Evolutionary conservation across 2,329 filamentous ascomycete genomes (phyloP).

Genomic region (Verticillium longisporum): DNA sequence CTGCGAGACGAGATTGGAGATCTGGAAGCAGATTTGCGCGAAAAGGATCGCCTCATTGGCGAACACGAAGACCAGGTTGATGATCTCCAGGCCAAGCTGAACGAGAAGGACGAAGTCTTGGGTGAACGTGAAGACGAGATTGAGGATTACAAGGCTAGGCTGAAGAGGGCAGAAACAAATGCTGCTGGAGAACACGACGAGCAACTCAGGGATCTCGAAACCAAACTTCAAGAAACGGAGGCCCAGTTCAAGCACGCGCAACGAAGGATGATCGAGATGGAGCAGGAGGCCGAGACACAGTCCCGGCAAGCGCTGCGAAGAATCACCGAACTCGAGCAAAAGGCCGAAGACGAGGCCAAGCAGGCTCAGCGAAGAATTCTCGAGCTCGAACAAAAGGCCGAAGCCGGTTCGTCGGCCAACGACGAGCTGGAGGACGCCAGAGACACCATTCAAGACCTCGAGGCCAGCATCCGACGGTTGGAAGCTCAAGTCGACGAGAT

Average conservation of each 20-base stretch:
- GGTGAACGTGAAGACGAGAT: slow-evolving; percentile 46
- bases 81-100: slow-evolving; percentile 48
- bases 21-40: slow-evolving; percentile 66
- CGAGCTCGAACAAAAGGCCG: slow-evolving; percentile 52
- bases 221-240: slow-evolving; percentile 39
- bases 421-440: slow-evolving; percentile 49
- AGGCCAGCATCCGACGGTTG: slow-evolving; percentile 44
- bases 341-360: slow-evolving; percentile 50
- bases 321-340: slow-evolving; percentile 44
- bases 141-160: slow-evolving; percentile 41
- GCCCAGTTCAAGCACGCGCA: slow-evolving; percentile 52
- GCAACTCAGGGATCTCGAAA: slow-evolving; percentile 45
- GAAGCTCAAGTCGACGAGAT: slow-evolving; percentile 48
- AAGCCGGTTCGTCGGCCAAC: slow-evolving; percentile 20
- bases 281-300: slow-evolving; percentile 48
- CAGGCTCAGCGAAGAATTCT: slow-evolving; percentile 41
- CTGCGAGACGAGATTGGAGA: slow-evolving; percentile 69
- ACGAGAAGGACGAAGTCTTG: slow-evolving; percentile 51
- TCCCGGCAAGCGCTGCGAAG: slow-evolving; percentile 50
- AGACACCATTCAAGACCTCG: slow-evolving; percentile 52
- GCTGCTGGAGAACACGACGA: neutral
- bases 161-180: slow-evolving; percentile 42
- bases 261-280: slow-evolving; percentile 44
- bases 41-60: slow-evolving; percentile 67
- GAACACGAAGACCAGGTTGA: slow-evolving; percentile 72